A percentile compares a stretch with the other conserved stretches of the same genome.
Conservation (phyloP, 805 yeast species). For the Yarrowia sp. region DNA sequence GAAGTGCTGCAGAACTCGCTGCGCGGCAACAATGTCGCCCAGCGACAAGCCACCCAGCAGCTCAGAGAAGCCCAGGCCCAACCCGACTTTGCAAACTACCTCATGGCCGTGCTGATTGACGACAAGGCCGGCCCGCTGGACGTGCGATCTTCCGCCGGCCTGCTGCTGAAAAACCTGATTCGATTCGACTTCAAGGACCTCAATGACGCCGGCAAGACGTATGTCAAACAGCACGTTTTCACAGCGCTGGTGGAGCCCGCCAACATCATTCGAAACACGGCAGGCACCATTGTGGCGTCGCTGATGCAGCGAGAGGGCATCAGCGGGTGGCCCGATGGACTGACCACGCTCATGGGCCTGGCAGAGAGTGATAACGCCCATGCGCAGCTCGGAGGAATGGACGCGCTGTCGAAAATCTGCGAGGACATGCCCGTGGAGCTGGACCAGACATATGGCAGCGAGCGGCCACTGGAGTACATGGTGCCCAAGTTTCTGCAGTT, state of each 20-base stretch:
- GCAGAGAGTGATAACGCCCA: constrained; percentile 48
- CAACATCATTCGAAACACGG: constrained; percentile 73
- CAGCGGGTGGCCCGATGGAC: constrained; percentile 66
- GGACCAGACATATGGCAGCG: constrained; percentile 62
- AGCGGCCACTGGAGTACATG: constrained; percentile 65
- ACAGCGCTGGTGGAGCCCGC: constrained; percentile 53
- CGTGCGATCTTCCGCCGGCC: constrained; percentile 84
- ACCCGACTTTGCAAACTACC: constrained; percentile 78
- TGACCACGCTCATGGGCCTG: constrained; percentile 67
- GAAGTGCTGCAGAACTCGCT: constrained; percentile 68
- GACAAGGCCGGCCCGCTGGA: constrained; percentile 41
- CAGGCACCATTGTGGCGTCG: constrained; percentile 87
- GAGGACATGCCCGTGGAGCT: constrained; percentile 75
- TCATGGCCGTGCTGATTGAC: constrained; percentile 63
- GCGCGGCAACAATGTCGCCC: constrained; percentile 53
- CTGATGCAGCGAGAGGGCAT: constrained; percentile 66
- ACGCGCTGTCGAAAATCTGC: constrained; percentile 81
- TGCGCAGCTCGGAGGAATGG: constrained; percentile 70
- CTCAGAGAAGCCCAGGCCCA: constrained; percentile 65
- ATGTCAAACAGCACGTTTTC: constrained; percentile 47
- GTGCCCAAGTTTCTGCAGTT: constrained; percentile 63
- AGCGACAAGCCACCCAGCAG: constrained; percentile 66
- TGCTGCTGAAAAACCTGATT: constrained; percentile 74
- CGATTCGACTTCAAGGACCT: constrained; percentile 39
- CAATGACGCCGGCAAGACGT: constrained; percentile 42